Base-by-base conservation (phyloP, 1,284 basidiomycete species). In the Sporisorium graminicola region DNA sequence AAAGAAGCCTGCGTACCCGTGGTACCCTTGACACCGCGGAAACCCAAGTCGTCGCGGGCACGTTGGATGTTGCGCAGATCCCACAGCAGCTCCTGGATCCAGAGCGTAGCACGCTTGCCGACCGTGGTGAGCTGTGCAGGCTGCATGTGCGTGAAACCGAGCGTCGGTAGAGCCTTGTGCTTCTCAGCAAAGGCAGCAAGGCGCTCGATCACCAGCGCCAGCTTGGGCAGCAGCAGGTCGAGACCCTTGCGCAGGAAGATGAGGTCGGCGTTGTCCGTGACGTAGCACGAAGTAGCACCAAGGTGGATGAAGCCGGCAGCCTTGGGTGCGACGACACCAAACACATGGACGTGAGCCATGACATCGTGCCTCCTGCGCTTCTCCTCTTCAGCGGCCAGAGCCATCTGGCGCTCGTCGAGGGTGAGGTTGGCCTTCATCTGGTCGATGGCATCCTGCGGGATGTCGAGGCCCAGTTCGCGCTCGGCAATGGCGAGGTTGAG, bases 111-210 rank as follows among this genome's bases (percentile, higher is more conserved):
- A n/a, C 97, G 91, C 88, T 99, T 99, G n/a, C 97, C 97, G 44
- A 99, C 96, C 0, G 96, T 99, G 1, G 95, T 98, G 60, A 99
- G 88, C 87, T 99, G 97, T 8, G 97, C 97, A 5, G 97, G 95
- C 87, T 99, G 97, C 89, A 97, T 99, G 87, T 99, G 97, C 9
- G 97, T 99, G 88, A 98, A 99, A 1, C 97, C 97, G 46, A 99
- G 90, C 0, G 86, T 86, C 9, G 87, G 86, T 46, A 86, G 75
- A 46, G 82, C 85, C 64, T 85, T 84, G 82, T 87, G 78, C 72
- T 90, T 87, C 62, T 88, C 86, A 57, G 92, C 92, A 76, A 98
- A 99, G 0, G 87, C 85, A 20, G 94, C 89, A 43, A 99, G 90
- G 35, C 96, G 92, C 62, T 93, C 92, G 82, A 99, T 96, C 65